A percentile compares a stretch with the other conserved stretches of the same genome.
Conservation (phyloP, 495 filamentous ascomycete genomes). For the Elasticomyces elasticus region DNA sequence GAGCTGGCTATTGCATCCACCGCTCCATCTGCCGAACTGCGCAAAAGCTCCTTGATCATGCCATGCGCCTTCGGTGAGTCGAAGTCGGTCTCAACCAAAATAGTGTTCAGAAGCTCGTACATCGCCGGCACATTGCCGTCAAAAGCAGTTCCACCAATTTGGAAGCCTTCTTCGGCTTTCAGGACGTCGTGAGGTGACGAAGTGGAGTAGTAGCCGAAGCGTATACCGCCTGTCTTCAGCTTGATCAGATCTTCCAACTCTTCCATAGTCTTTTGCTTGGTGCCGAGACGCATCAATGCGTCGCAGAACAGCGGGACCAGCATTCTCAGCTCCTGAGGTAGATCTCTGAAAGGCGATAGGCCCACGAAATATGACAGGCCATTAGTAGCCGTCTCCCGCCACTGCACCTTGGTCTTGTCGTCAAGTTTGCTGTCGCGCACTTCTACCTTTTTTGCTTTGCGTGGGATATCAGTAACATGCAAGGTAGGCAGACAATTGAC, state of each 20-base stretch:
- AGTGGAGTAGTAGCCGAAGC: conserved; percentile 64
- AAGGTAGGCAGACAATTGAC: conserved; percentile 80
- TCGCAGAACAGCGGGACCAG: conserved; percentile 87
- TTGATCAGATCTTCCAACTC: conserved; percentile 92
- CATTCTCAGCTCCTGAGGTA: conserved; percentile 76
- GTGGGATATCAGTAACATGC: conserved; percentile 76
- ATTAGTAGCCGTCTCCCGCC: conserved; percentile 87
- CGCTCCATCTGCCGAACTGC: conserved; percentile 77
- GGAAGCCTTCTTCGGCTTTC: conserved; percentile 65
- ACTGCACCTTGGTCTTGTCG: conserved; percentile 59
- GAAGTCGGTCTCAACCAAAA: conserved; percentile 83
- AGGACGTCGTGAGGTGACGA: conserved; percentile 62
- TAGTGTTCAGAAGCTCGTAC: conserved; percentile 71
- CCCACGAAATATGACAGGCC: conserved; percentile 94
- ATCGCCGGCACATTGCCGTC: conserved; percentile 83
- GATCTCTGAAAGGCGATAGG: conserved; percentile 62
- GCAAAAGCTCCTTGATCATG: conserved; percentile 75
- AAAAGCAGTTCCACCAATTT: conserved; percentile 72
- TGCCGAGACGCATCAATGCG: conserved; percentile 84
- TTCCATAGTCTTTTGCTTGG: conserved; percentile 79
- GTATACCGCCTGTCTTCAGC: conserved; percentile 88
- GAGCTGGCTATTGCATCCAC: conserved; percentile 79
- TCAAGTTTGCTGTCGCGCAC: conserved; percentile 58
- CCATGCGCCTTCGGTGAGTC: conserved; percentile 66
- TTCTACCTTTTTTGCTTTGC: conserved; percentile 59